These are phyloP conservation scores for Bombardia bombarda DNA, from an alignment of 495 filamentous ascomycete genomes.

Conservation along the genomic window DNA sequence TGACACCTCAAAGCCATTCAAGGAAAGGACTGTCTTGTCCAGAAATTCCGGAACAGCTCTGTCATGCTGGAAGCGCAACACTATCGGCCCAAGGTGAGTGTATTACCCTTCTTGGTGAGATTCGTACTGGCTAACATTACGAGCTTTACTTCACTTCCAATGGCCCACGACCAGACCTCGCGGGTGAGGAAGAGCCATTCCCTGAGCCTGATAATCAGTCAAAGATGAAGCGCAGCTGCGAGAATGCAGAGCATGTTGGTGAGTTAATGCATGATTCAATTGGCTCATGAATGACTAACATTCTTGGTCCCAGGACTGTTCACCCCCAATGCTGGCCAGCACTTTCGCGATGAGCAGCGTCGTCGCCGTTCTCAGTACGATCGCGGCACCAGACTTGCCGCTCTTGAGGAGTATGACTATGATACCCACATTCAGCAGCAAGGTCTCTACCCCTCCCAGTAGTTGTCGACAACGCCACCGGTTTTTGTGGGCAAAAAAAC, in stretches of 20 bases:
- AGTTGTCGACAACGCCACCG: not conserved
- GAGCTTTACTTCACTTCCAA: slow-evolving; percentile 46
- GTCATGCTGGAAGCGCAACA: slow-evolving; percentile 80
- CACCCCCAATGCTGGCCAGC: slow-evolving; percentile 63
- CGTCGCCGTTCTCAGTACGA: slow-evolving; percentile 71
- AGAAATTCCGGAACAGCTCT: slow-evolving; percentile 93
- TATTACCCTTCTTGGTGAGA: not conserved
- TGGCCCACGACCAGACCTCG: slow-evolving; percentile 30
- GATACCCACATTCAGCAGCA: slow-evolving; percentile 28
- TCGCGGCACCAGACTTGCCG: slow-evolving; percentile 56
- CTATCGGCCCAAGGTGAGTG: slow-evolving; percentile 73
- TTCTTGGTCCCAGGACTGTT: slow-evolving; percentile 49
- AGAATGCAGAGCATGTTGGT: slow-evolving; percentile 83
- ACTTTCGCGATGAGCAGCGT: slow-evolving; percentile 67
- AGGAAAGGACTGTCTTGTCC: slow-evolving; percentile 78
- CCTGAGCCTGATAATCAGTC: slow-evolving; percentile 73
- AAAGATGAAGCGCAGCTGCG: slow-evolving; percentile 75
- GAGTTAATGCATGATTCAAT: slow-evolving; percentile 21
- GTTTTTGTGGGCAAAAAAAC: not conserved
- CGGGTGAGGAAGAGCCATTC: slow-evolving; percentile 59
- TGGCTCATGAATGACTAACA: not conserved
- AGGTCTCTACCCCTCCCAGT: slow-evolving; percentile 13
- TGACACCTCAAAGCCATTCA: slow-evolving; percentile 60
- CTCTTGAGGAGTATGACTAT: slow-evolving; percentile 52
- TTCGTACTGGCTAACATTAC: slow-evolving; percentile 1